phyloP scores from a whole-genome alignment of 768 basidiomycete genomes.

The Boletus bicolor region DNA sequence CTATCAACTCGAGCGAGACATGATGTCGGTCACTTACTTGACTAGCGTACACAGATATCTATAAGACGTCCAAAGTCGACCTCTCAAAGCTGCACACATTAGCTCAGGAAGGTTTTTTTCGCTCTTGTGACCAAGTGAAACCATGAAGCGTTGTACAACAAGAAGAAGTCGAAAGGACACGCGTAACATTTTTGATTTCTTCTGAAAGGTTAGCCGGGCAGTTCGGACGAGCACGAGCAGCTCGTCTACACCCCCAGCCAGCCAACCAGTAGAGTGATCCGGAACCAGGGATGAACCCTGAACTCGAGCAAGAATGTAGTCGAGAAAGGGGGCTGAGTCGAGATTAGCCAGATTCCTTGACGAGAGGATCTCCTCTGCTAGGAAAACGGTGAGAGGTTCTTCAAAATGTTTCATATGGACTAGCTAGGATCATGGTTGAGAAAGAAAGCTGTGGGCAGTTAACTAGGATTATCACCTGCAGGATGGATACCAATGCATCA shows the following conservation, averaged over 20 bases:
- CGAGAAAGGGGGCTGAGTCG: slow-evolving; percentile 33
- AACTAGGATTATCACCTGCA: slow-evolving; percentile 49
- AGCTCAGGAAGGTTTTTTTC: slow-evolving; percentile 35
- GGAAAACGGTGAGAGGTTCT: slow-evolving; percentile 48
- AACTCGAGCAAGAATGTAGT: slow-evolving; percentile 37
- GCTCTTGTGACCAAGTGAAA: slow-evolving; percentile 41
- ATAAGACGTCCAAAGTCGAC: slow-evolving; percentile 40
- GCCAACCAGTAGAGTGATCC: slow-evolving; percentile 25
- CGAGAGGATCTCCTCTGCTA: slow-evolving; percentile 8
- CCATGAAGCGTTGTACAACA: slow-evolving; percentile 43
- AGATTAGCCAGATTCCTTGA: slow-evolving; percentile 15
- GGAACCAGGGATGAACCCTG: slow-evolving; percentile 18
- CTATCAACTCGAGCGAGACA: slow-evolving; percentile 14
- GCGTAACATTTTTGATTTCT: slow-evolving; percentile 34
- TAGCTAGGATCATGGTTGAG: slow-evolving; percentile 39
- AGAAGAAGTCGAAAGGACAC: slow-evolving; percentile 48
- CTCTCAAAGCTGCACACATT: slow-evolving; percentile 46
- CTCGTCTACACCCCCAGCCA: slow-evolving; percentile 23
- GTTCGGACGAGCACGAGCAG: slow-evolving; percentile 36
- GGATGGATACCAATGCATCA: slow-evolving; percentile 51
- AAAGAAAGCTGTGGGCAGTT: not conserved
- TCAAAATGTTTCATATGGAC: slow-evolving; percentile 69
- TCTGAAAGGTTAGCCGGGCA: slow-evolving; percentile 38
- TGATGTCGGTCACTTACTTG: slow-evolving; percentile 36
- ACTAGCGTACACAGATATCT: slow-evolving; percentile 46